phyloP scores from a whole-genome alignment of 2,329 filamentous ascomycete species.

The Penicillium capsulatum region DNA sequence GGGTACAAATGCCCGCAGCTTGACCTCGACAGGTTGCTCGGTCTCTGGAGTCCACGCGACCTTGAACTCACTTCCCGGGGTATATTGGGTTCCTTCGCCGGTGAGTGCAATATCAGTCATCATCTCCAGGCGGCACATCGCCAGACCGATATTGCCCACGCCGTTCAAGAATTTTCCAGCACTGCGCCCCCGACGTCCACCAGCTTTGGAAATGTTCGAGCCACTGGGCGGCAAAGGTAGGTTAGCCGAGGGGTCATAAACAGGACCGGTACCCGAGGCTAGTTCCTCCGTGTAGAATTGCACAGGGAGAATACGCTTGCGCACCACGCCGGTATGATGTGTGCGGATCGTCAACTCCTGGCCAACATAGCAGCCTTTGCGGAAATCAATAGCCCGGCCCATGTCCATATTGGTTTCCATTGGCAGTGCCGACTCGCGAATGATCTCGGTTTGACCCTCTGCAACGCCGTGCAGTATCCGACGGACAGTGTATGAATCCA shows the following conservation, averaged over 20 bases:
- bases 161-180: constrained; percentile 77
- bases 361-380: constrained; percentile 94
- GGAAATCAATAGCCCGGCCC: constrained; percentile 81
- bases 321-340: constrained; percentile 86
- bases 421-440: constrained; percentile 67
- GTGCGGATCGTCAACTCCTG: constrained; percentile 96
- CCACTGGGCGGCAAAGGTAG: constrained; percentile 35
- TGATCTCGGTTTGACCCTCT: constrained; percentile 78
- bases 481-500: constrained; percentile 66
- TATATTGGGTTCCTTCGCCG: constrained; percentile 60
- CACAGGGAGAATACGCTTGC: constrained; percentile 83
- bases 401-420: constrained; percentile 87
- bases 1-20: constrained; percentile 77
- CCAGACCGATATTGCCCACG: constrained; percentile 81
- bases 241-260: constrained; percentile 29
- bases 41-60: constrained; percentile 49
- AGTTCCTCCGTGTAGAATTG: constrained; percentile 59
- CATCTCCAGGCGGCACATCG: constrained; percentile 77
- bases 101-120: constrained; percentile 79
- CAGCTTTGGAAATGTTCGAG: constrained; percentile 52
- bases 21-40: constrained; percentile 46
- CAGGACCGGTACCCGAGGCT: constrained; percentile 48
- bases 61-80: constrained; percentile 59
- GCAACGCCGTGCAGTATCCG: constrained; percentile 76
- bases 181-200: constrained; percentile 56